Conservation (phyloP, 1,284 basidiomycete genomes). For the Coriolopsis trogii region DNA sequence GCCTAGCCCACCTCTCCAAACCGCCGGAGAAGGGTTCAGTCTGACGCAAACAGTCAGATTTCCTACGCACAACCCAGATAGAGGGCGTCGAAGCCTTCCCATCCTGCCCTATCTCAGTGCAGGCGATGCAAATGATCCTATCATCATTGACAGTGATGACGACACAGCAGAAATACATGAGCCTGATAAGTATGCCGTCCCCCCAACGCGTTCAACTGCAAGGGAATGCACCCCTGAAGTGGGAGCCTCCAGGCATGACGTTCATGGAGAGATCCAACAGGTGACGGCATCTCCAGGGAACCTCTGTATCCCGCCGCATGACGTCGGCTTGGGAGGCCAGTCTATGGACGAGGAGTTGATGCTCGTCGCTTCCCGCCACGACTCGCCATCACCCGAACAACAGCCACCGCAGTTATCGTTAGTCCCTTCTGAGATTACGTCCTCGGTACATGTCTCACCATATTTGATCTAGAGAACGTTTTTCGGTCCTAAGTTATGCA, state of each 20-base stretch:
- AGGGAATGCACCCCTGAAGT: too few species aligned
- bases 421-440: background rate
- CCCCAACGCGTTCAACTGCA: background rate
- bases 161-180: background rate
- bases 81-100: background rate
- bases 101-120: background rate
- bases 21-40: background rate
- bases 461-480: too few species aligned
- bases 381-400: background rate
- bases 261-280: too few species aligned
- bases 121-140: conserved; percentile 19
- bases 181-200: background rate
- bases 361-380: background rate
- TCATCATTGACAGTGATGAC: conserved; percentile 21
- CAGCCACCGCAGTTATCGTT: background rate
- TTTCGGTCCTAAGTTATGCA: conserved; percentile 8
- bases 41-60: conserved; percentile 1
- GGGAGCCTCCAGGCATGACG: too few species aligned
- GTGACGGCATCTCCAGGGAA: too few species aligned
- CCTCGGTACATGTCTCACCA: background rate
- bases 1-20: too few species aligned
- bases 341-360: background rate
- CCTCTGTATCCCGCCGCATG: background rate
- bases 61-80: background rate
- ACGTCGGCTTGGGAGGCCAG: too few species aligned